A percentile compares a stretch with the other conserved stretches of the same genome.
Evolutionary conservation across 441 rosid species (phyloP).

Genomic region (Populus tomentosa): DNA sequence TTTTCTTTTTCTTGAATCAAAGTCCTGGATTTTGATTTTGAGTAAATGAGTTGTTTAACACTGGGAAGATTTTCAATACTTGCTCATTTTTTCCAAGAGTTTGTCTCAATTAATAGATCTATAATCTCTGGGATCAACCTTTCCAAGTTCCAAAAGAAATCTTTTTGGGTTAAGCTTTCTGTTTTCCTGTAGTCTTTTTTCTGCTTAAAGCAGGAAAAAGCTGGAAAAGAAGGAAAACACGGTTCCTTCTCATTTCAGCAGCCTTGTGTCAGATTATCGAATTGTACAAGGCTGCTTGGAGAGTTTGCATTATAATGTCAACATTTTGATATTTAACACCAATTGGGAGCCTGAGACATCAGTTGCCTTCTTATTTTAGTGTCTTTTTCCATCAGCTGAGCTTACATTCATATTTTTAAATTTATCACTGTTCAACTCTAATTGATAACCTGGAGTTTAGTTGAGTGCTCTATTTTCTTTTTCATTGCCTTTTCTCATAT

Average conservation of each 20-base stretch:
- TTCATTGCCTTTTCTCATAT: background rate
- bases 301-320: background rate
- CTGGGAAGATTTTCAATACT: background rate
- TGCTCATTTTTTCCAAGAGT: background rate
- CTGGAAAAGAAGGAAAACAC: background rate
- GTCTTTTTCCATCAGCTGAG: background rate
- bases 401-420: background rate
- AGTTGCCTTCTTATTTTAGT: background rate
- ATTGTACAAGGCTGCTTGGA: background rate
- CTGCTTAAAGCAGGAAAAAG: background rate
- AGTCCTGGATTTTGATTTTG: background rate
- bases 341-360: background rate
- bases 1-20: background rate
- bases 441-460: background rate
- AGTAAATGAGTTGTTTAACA: background rate
- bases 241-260: background rate
- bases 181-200: background rate
- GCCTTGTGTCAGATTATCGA: background rate
- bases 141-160: background rate
- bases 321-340: background rate
- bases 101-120: background rate
- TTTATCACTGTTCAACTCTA: background rate
- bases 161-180: background rate
- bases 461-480: background rate
- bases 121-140: background rate